Conservation (phyloP, 75 land plant genomes). For the Larix kaempferi region DNA sequence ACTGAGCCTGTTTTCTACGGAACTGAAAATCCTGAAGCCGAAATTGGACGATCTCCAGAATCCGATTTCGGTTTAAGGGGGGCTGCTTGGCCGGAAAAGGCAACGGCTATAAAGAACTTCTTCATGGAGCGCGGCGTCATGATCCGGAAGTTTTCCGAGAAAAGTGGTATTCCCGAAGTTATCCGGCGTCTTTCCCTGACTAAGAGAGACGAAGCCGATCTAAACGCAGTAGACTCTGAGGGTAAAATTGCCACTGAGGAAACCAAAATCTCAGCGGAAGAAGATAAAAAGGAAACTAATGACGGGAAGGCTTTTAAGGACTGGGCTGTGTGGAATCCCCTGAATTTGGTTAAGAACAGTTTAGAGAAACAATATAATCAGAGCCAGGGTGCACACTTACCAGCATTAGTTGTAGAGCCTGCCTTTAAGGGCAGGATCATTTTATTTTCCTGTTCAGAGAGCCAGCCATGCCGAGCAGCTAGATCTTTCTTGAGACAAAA, state of each 20-base stretch:
- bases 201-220: constrained; percentile 44
- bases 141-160: constrained; percentile 48
- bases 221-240: neutral
- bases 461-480: constrained; percentile 48
- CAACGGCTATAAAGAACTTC: constrained; percentile 59
- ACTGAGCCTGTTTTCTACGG: constrained; percentile 69
- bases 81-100: constrained; percentile 69
- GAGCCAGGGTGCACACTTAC: neutral
- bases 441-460: constrained; percentile 64
- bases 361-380: constrained; percentile 17
- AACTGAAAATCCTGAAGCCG: constrained; percentile 43
- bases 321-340: constrained; percentile 46
- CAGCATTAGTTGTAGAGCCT: constrained; percentile 9
- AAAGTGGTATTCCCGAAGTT: constrained; percentile 37
- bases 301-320: constrained; percentile 21
- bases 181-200: constrained; percentile 58
- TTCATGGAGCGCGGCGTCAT: constrained; percentile 55
- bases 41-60: constrained; percentile 17
- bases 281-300: constrained; percentile 11
- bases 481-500: constrained; percentile 45
- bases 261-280: neutral
- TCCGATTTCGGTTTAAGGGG: constrained; percentile 9
- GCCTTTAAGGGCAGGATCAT: constrained; percentile 64
- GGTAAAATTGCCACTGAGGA: constrained; percentile 1
- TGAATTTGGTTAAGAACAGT: constrained; percentile 42